Percentiles rank a stretch among this genome's conserved stretches.
phyloP scores from a whole-genome alignment of 208 protist species.

The Acanthamoeba lugdunensis region DNA sequence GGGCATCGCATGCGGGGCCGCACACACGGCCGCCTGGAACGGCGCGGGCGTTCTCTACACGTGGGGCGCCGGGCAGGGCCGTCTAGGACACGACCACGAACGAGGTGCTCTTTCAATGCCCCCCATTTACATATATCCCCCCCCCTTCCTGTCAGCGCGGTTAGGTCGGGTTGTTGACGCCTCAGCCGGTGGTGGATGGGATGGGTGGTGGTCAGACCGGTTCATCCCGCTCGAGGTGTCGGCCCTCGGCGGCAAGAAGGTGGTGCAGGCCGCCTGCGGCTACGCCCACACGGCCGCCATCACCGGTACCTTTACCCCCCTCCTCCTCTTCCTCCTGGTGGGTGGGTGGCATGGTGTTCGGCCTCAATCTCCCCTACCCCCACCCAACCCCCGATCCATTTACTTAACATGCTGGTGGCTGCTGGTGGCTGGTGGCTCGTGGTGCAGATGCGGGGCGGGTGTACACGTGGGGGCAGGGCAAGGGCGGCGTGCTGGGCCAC shows the following conservation, averaged over 20 bases:
- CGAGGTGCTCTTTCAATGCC: neutral
- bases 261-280: conserved; percentile 17
- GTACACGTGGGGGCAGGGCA: conserved; percentile 17
- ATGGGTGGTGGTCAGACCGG: neutral
- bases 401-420: no score
- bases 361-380: no score
- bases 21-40: conserved; percentile 46
- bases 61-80: conserved; percentile 33
- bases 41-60: conserved; percentile 1
- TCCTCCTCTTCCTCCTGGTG: neutral
- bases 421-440: no score
- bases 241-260: neutral
- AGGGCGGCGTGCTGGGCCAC: neutral
- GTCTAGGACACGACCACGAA: conserved; percentile 38
- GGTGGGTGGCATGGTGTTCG: no score
- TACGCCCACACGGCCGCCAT: conserved; percentile 12
- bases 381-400: no score
- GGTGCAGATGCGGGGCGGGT: neutral
- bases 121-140: no score
- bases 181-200: no score
- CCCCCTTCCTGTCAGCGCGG: no score
- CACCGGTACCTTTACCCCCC: neutral
- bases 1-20: conserved; percentile 1
- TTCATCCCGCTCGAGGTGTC: conserved; percentile 15
- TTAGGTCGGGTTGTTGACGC: no score